Evolutionary conservation across 192 early-diverging fungal species (phyloP), one percentile per base, ranked within the genome.

Genomic region (Fimicolochytrium jonesii): DNA sequence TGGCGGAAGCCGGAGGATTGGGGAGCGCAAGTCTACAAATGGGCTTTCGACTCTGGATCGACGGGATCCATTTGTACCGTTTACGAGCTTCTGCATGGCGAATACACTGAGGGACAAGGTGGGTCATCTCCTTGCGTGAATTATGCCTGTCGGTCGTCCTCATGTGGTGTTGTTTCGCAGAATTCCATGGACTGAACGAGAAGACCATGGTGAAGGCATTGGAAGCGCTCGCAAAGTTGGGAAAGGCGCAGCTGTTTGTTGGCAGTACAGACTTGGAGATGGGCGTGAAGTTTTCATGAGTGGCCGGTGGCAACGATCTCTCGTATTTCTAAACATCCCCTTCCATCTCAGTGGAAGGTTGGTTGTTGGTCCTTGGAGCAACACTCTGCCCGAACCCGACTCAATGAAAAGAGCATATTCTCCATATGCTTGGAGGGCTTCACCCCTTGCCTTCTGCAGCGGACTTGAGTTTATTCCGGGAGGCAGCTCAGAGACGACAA

Each of bases 1-100:
- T 95, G 93, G 93, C 80, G 86, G 56, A 90, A 86, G 68, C 90
- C 90, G 6, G 92, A 94, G 45, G 90, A 92, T 50, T 97, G 94
- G 94, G 93, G 91, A 1, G 54, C 69, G 11, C 64, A 88, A 61
- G 81, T 97, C 11, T 85, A 87, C 53, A 75, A 85, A 46, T 97
- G 92, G 92, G 77, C 85, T 1, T 82, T 80, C 56, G 82, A 86
- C 17, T 69, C 60, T 45, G 92, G 92, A 10, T 69, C 87, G 56
- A 84, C 83, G 57, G 91, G 89, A 67, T 82, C 87, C 0, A 86
- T 97, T 47, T 75, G 92, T 66, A 97, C 93, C 4, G 65, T 88
- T 23, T 95, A 91, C 66, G 94, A 97, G 74, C 76, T 97, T 56
- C 71, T 88, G 17, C 88, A 93, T 50, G 92, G 90, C 23, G 94